These are phyloP conservation scores for Cinnamomum micranthum DNA, from an alignment of 164 flowering plant species.

Conservation along the genomic window DNA sequence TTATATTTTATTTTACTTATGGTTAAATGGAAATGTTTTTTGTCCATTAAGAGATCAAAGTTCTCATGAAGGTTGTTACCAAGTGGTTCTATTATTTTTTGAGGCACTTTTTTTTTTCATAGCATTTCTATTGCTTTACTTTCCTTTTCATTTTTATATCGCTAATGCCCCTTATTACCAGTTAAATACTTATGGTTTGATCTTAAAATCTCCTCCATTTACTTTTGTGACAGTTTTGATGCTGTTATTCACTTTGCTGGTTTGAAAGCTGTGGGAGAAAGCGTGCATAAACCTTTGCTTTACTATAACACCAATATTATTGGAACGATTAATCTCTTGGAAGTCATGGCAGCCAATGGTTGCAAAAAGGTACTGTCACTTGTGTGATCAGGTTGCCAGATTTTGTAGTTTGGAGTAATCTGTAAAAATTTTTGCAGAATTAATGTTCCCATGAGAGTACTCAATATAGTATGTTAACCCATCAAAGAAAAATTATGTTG, in stretches of 20 bases:
- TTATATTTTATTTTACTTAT: no score
- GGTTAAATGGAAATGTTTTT: no score
- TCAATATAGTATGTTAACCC: no score
- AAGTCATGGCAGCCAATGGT: slow-evolving; percentile 86
- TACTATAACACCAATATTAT: slow-evolving; percentile 81
- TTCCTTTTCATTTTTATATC: background rate
- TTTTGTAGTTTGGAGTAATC: background rate
- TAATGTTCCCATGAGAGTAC: no score
- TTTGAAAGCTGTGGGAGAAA: slow-evolving; percentile 97
- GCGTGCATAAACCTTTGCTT: slow-evolving; percentile 77
- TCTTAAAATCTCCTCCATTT: background rate
- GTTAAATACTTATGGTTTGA: background rate
- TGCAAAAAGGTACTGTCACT: slow-evolving; percentile 66
- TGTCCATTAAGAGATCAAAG: no score
- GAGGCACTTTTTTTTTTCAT: background rate
- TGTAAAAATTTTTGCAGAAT: no score
- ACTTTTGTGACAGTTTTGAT: slow-evolving; percentile 60
- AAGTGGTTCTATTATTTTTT: no score
- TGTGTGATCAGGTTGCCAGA: background rate
- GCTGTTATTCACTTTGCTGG: slow-evolving; percentile 99
- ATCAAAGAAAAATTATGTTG: no score
- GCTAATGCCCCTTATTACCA: background rate
- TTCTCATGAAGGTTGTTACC: background rate
- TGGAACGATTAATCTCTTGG: slow-evolving; percentile 77
- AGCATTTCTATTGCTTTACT: background rate